Evolutionary conservation across 768 basidiomycete genomes (phyloP).

Genomic region (Amylocystis lapponica): DNA sequence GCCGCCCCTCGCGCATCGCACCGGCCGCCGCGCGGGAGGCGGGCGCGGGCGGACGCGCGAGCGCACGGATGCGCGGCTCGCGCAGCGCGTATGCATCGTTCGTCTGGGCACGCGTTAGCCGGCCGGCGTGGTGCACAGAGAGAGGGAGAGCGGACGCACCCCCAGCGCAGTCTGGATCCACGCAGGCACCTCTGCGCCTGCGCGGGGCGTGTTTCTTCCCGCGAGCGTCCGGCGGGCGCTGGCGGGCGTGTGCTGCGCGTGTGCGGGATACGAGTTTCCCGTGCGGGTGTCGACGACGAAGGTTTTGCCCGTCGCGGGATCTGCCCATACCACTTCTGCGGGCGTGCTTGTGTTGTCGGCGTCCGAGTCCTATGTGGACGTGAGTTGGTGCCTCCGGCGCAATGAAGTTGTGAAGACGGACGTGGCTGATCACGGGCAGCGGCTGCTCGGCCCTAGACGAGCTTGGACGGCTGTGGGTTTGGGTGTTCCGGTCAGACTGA

Average conservation of each 20-base stretch:
- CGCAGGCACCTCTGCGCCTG: slow-evolving; percentile 33
- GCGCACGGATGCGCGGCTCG: slow-evolving; percentile 43
- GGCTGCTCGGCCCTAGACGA: background rate
- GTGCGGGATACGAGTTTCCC: slow-evolving; percentile 53
- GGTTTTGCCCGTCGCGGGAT: slow-evolving; percentile 52
- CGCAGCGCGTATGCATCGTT: slow-evolving; percentile 49
- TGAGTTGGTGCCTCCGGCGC: too few species aligned
- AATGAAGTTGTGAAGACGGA: background rate
- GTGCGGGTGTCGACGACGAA: slow-evolving; percentile 64
- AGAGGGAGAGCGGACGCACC: slow-evolving; percentile 29
- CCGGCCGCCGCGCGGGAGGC: too few species aligned
- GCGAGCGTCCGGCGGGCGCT: background rate
- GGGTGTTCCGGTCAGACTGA: background rate
- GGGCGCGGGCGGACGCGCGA: slow-evolving; percentile 15
- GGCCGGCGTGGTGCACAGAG: too few species aligned
- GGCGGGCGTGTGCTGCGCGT: slow-evolving; percentile 8
- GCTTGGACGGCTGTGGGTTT: background rate
- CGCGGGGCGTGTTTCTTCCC: slow-evolving; percentile 4
- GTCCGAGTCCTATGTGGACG: slow-evolving; percentile 43
- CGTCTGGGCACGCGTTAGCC: slow-evolving; percentile 30
- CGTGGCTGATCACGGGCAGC: background rate
- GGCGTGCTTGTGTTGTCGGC: background rate
- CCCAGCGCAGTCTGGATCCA: slow-evolving; percentile 63
- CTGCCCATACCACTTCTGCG: slow-evolving; percentile 45
- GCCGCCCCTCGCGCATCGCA: too few species aligned